Percentiles rank a stretch among this genome's conserved stretches.
These are phyloP conservation scores for Aspergillus brasiliensis DNA, from an alignment of 2,329 filamentous ascomycete species.

Conservation along the genomic window DNA sequence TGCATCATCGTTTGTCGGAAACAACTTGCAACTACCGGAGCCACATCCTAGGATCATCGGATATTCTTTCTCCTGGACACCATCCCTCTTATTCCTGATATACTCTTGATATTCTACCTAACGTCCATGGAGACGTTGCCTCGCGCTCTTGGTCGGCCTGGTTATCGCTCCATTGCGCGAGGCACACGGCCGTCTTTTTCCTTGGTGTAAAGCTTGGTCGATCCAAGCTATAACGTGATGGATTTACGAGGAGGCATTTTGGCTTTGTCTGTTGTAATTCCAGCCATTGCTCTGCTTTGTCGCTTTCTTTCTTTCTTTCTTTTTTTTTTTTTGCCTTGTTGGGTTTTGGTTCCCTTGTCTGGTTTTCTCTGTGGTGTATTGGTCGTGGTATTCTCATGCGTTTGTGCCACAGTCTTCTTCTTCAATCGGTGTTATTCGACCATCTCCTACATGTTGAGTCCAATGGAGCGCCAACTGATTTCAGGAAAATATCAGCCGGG, in stretches of 20 bases:
- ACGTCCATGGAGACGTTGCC: conserved; percentile 15
- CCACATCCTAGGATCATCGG: conserved; percentile 21
- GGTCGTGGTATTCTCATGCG: conserved; percentile 18
- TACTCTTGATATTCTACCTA: conserved; percentile 9
- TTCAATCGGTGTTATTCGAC: conserved; percentile 30
- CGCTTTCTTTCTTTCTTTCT: too few relatives aligned
- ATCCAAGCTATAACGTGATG: conserved; percentile 20
- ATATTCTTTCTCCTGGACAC: conserved; percentile 23
- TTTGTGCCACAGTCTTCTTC: conserved; percentile 22
- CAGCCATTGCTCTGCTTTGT: conserved; percentile 22
- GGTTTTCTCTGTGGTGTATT: conserved; percentile 21
- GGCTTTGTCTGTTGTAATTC: conserved; percentile 25
- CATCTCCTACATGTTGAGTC: conserved; percentile 28
- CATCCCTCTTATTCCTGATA: conserved; percentile 17
- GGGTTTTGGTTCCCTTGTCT: conserved; percentile 16
- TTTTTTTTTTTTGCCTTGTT: conserved; percentile 16
- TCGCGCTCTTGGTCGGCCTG: conserved; percentile 15
- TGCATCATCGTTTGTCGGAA: conserved; percentile 19
- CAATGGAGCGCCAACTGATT: conserved; percentile 26
- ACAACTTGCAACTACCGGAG: conserved; percentile 20
- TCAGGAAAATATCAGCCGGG: conserved; percentile 24
- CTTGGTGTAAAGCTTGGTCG: conserved; percentile 23
- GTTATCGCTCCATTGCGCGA: conserved; percentile 5
- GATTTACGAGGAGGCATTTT: conserved; percentile 33
- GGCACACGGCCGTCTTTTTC: conserved; percentile 19